phyloP scores from a whole-genome alignment of 2,329 filamentous ascomycete genomes.

The Leptographium lundbergii region DNA sequence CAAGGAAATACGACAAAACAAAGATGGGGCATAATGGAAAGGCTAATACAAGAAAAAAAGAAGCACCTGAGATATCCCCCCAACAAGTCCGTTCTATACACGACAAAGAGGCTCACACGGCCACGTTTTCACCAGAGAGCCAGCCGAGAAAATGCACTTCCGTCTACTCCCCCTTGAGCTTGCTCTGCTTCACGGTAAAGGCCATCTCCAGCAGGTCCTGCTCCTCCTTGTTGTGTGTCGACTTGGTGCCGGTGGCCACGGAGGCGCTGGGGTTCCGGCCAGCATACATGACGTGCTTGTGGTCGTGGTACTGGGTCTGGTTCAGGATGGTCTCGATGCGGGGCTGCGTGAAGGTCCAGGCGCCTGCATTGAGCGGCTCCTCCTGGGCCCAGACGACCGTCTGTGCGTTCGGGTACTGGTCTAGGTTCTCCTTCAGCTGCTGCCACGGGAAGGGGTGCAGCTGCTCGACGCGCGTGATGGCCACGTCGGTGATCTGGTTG shows the following conservation, averaged over 20 bases:
- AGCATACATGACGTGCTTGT: conserved; percentile 94
- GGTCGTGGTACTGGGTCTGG: conserved; percentile 81
- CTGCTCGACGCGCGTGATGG: conserved; percentile 92
- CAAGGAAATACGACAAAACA: neutral
- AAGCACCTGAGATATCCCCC: neutral
- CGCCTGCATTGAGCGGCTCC: conserved; percentile 92
- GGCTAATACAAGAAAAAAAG: neutral
- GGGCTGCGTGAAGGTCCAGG: conserved; percentile 95
- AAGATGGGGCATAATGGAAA: neutral
- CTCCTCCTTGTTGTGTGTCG: conserved; percentile 83
- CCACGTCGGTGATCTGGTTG: conserved; percentile 78
- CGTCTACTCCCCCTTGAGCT: conserved; percentile 52
- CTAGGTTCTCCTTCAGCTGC: conserved; percentile 90
- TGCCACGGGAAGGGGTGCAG: conserved; percentile 98
- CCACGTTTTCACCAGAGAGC: neutral
- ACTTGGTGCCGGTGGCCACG: conserved; percentile 87
- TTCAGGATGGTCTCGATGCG: conserved; percentile 94
- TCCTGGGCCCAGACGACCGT: conserved; percentile 97
- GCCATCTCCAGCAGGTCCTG: conserved; percentile 61
- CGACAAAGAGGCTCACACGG: neutral
- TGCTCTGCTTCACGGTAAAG: conserved; percentile 53
- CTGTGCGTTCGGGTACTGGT: conserved; percentile 94
- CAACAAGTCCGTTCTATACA: neutral
- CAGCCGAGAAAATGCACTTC: neutral
- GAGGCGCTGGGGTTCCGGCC: conserved; percentile 87